Percentiles rank a stretch among this genome's conserved stretches.
These are phyloP conservation scores for Oxytropis ochrocephala DNA, from an alignment of 306 rosid species.

Conservation along the genomic window DNA sequence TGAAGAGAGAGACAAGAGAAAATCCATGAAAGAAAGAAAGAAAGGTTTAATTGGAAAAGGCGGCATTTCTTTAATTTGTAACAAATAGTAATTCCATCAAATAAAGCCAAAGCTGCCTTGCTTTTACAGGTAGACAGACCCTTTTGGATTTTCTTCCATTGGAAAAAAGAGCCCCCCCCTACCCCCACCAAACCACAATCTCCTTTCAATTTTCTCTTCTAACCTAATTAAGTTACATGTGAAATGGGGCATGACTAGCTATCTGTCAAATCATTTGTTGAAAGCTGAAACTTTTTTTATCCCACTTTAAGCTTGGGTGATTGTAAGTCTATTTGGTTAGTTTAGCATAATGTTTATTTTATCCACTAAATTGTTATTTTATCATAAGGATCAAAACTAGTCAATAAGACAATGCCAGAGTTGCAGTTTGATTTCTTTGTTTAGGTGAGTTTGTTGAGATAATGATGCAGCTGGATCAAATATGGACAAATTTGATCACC, in stretches of 20 bases:
- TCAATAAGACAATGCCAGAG: conserved; percentile 51
- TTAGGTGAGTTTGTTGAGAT: conserved; percentile 30
- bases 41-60: conserved; percentile 25
- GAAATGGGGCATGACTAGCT: background rate
- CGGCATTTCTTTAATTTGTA: conserved; percentile 33
- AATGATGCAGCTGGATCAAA: conserved; percentile 22
- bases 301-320: background rate
- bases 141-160: conserved; percentile 33
- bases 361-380: background rate
- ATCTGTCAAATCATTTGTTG: conserved; percentile 5
- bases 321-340: background rate
- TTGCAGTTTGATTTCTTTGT: conserved; percentile 25
- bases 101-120: conserved; percentile 56
- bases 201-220: background rate
- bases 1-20: conserved; percentile 33
- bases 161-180: conserved; percentile 10
- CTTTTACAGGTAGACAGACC: conserved; percentile 42
- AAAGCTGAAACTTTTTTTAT: background rate
- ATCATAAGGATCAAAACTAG: conserved; percentile 31
- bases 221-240: background rate
- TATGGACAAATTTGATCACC: conserved; percentile 27
- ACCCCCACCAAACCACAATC: background rate
- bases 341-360: background rate
- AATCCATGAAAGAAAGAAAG: conserved; percentile 25
- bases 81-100: conserved; percentile 25